These are phyloP conservation scores for Radiomyces spectabilis DNA, from an alignment of 192 early-diverging fungal genomes.

Conservation along the genomic window DNA sequence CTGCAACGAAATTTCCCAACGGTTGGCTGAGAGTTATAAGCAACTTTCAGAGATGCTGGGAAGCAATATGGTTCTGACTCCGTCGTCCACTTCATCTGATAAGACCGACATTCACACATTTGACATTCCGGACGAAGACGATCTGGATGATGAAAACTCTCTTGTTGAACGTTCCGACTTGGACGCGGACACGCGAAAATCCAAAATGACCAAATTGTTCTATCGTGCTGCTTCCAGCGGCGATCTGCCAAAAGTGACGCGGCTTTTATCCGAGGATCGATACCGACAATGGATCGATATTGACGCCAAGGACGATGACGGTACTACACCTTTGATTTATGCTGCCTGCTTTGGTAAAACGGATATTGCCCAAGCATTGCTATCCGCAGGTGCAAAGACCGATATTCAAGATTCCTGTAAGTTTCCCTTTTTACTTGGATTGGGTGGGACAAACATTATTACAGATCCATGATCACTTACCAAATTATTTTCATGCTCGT, in stretches of 20 bases:
- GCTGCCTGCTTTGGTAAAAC: conserved; percentile 82
- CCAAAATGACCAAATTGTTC: conserved; percentile 56
- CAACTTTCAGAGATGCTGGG: conserved; percentile 12
- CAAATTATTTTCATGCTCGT: too few species aligned
- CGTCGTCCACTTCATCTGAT: conserved; percentile 4
- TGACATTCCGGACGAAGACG: neutral
- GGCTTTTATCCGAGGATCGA: conserved; percentile 41
- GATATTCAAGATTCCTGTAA: conserved; percentile 58
- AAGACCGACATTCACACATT: neutral
- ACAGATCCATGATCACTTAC: too few species aligned
- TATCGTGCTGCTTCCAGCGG: conserved; percentile 69
- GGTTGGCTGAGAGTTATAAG: conserved; percentile 25
- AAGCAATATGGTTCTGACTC: conserved; percentile 1
- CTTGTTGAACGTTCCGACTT: neutral
- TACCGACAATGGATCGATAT: conserved; percentile 58
- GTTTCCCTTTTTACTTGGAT: neutral
- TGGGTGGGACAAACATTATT: too few species aligned
- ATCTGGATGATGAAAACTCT: neutral
- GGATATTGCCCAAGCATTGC: conserved; percentile 61
- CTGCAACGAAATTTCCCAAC: conserved; percentile 24
- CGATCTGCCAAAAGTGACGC: conserved; percentile 54
- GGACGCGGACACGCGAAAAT: conserved; percentile 31
- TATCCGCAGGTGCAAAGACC: conserved; percentile 69
- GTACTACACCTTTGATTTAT: conserved; percentile 81
- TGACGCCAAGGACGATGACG: conserved; percentile 79